Evolutionary conservation across 352 stramenopile genomes (phyloP).

Genomic region (Globisporangium solare): DNA sequence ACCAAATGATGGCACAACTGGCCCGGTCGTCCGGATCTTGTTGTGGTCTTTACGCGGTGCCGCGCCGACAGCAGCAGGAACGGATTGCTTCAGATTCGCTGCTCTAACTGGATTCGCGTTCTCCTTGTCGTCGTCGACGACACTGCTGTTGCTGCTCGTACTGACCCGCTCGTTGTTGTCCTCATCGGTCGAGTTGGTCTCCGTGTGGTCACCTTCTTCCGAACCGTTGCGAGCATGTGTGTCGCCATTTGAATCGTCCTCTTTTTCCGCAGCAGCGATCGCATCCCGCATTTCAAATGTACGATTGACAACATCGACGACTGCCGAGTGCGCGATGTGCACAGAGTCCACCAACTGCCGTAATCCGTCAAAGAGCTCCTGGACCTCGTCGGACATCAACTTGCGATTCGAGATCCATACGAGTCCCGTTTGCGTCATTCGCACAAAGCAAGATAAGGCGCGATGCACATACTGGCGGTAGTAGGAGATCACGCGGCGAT

Average conservation of each 20-base stretch:
- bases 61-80: not conserved
- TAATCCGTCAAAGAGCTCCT: conserved; percentile 65
- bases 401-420: conserved; percentile 84
- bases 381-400: conserved; percentile 57
- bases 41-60: not conserved
- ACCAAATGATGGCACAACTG: not conserved
- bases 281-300: conserved; percentile 17
- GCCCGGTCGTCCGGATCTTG: not conserved
- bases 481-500: conserved; percentile 15
- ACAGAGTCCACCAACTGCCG: conserved; percentile 45
- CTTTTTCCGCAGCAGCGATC: conserved; percentile 6
- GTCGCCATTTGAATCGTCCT: conserved; percentile 1
- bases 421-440: conserved; percentile 66
- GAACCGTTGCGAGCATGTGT: not conserved
- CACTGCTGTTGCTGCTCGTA: conserved; percentile 8
- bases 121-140: conserved; percentile 38
- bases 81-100: conserved; percentile 3
- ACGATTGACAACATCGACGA: conserved; percentile 34
- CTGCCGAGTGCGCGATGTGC: conserved; percentile 28
- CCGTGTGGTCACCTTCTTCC: conserved; percentile 13
- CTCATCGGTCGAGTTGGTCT: conserved; percentile 18
- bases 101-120: conserved; percentile 13
- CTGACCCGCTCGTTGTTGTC: conserved; percentile 10
- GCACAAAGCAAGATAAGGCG: conserved; percentile 16
- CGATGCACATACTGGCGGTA: conserved; percentile 21